A percentile compares a stretch with the other conserved stretches of the same genome.
Evolutionary conservation across 306 rosid genomes (phyloP).

Genomic region (Coriaria nepalensis): DNA sequence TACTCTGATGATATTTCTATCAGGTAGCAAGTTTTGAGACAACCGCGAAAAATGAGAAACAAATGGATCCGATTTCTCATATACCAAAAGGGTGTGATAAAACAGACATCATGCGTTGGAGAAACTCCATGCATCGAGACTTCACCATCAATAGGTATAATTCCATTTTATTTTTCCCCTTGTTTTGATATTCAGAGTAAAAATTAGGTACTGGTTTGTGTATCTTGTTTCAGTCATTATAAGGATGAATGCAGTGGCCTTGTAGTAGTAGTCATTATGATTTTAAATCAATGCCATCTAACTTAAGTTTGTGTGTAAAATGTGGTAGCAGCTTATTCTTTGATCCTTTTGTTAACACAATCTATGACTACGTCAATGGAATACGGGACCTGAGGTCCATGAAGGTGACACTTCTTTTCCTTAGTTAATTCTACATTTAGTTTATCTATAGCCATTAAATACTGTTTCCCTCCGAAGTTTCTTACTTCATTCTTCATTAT

Average conservation of each 20-base stretch:
- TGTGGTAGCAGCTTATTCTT: constrained; percentile 75
- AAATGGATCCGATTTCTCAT: constrained; percentile 15
- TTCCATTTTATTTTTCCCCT: background rate
- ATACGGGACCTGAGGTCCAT: constrained; percentile 30
- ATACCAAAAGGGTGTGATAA: constrained; percentile 31
- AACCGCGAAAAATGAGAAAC: constrained; percentile 23
- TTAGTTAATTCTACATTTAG: background rate
- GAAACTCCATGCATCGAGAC: constrained; percentile 58
- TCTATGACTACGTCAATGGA: constrained; percentile 37
- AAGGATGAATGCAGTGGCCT: background rate
- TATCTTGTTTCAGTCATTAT: no score
- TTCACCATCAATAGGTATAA: constrained; percentile 71
- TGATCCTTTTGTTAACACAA: constrained; percentile 42
- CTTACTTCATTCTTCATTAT: constrained; percentile 14
- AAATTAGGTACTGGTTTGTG: no score
- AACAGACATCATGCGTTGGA: constrained; percentile 44
- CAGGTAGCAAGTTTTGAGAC: constrained; percentile 92
- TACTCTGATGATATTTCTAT: constrained; percentile 12
- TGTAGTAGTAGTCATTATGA: background rate
- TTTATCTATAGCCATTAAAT: no score
- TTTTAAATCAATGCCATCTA: constrained; percentile 5
- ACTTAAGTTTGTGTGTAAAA: constrained; percentile 18
- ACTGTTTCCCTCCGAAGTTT: background rate
- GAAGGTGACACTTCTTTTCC: constrained; percentile 23
- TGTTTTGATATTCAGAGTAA: background rate